Evolutionary conservation across 225 moss, liverwort and hornwort species (phyloP).

Genomic region (Rhytidiadelphus loreus): DNA sequence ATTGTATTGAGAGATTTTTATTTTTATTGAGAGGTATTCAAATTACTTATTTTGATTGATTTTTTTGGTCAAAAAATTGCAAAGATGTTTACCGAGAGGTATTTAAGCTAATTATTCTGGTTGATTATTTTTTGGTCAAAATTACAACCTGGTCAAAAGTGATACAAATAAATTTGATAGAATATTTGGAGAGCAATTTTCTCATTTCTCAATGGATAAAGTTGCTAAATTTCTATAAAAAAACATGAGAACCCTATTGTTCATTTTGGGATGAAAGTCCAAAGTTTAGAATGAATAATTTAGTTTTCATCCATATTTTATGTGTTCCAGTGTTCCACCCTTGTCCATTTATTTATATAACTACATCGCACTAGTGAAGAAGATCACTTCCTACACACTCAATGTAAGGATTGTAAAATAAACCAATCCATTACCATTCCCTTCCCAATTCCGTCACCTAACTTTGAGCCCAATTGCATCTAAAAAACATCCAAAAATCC

Average conservation of each 20-base stretch:
- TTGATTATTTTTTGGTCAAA: background rate
- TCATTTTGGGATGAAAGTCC: background rate
- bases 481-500: no score
- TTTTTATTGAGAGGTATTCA: background rate
- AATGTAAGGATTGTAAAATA: no score
- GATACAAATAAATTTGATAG: background rate
- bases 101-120: background rate
- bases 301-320: background rate
- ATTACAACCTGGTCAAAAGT: fast-evolving
- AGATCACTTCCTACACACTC: no score
- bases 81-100: no score
- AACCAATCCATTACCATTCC: no score
- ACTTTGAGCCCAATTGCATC: no score
- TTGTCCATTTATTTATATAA: no score
- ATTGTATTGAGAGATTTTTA: fast-evolving
- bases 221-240: background rate
- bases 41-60: background rate
- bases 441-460: no score
- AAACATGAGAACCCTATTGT: fast-evolving
- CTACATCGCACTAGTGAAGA: no score
- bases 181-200: background rate
- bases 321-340: no score
- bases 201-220: background rate
- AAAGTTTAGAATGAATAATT: background rate
- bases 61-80: background rate